Evolutionary conservation across 805 yeast genomes (phyloP).

Genomic region (Starmerella bombicola): DNA sequence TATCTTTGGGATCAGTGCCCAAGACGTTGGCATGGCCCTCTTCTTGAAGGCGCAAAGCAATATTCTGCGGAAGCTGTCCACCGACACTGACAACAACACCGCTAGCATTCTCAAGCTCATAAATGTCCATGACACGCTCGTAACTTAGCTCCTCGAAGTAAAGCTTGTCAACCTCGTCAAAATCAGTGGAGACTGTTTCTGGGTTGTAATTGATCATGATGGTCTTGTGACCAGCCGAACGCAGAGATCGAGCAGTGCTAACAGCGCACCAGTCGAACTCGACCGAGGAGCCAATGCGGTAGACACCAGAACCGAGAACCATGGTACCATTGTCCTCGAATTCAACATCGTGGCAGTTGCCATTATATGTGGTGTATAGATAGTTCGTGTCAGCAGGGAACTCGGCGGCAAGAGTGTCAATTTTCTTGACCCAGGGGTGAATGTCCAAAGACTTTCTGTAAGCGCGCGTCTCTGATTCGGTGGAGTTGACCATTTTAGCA

Average conservation of each 20-base stretch:
- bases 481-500: slow-evolving; percentile 56
- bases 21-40: slow-evolving; percentile 59
- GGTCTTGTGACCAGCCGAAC: slow-evolving; percentile 77
- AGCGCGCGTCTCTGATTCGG: slow-evolving; percentile 71
- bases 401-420: slow-evolving; percentile 96
- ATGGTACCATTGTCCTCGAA: slow-evolving; percentile 85
- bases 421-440: slow-evolving; percentile 87
- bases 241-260: slow-evolving; percentile 84
- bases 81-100: slow-evolving; percentile 96
- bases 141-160: slow-evolving; percentile 91
- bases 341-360: slow-evolving; percentile 66
- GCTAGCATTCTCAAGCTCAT: slow-evolving; percentile 76
- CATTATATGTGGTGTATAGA: slow-evolving; percentile 91
- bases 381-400: slow-evolving; percentile 97
- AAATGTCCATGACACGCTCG: slow-evolving; percentile 95
- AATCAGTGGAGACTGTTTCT: slow-evolving; percentile 96
- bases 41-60: slow-evolving; percentile 70
- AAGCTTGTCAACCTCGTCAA: slow-evolving; percentile 93
- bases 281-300: slow-evolving; percentile 95
- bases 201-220: slow-evolving; percentile 97
- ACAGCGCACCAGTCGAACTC: slow-evolving; percentile 99
- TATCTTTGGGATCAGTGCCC: slow-evolving; percentile 90
- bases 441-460: slow-evolving; percentile 70
- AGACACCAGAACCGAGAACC: slow-evolving; percentile 98
- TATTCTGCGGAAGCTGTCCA: slow-evolving; percentile 96